Conservation (phyloP, 331 rosid genomes). For the Malus hybrid region DNA sequence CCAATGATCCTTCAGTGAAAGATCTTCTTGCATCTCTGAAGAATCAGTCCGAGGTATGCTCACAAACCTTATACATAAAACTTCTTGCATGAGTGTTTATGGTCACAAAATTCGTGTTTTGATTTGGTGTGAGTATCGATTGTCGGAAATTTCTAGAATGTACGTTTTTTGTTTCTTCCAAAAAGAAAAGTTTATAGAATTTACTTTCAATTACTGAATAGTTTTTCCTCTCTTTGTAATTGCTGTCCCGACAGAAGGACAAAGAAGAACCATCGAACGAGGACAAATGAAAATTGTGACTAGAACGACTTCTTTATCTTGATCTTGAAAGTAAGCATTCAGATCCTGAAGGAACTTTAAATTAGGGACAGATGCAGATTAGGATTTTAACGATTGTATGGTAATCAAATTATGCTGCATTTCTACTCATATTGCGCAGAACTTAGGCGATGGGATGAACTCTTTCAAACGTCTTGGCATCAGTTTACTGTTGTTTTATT, state of each 20-base stretch:
- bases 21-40: constrained; percentile 90
- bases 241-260: constrained; percentile 44
- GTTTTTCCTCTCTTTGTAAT: neutral
- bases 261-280: constrained; percentile 55
- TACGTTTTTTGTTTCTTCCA: neutral
- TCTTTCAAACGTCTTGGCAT: neutral
- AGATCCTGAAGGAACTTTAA: neutral
- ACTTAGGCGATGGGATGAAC: neutral
- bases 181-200: neutral
- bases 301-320: neutral
- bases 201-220: neutral
- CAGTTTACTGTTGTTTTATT: neutral
- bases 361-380: neutral
- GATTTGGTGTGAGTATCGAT: neutral
- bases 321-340: constrained; percentile 5
- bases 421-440: neutral
- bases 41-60: constrained; percentile 61
- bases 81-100: neutral
- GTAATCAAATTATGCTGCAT: neutral
- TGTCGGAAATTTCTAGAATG: neutral
- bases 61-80: neutral
- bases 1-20: constrained; percentile 91
- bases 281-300: constrained; percentile 36
- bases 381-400: neutral
- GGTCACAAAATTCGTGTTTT: neutral